These are phyloP conservation scores for Omphalea diandra DNA, from an alignment of 441 rosid species.

Conservation along the genomic window DNA sequence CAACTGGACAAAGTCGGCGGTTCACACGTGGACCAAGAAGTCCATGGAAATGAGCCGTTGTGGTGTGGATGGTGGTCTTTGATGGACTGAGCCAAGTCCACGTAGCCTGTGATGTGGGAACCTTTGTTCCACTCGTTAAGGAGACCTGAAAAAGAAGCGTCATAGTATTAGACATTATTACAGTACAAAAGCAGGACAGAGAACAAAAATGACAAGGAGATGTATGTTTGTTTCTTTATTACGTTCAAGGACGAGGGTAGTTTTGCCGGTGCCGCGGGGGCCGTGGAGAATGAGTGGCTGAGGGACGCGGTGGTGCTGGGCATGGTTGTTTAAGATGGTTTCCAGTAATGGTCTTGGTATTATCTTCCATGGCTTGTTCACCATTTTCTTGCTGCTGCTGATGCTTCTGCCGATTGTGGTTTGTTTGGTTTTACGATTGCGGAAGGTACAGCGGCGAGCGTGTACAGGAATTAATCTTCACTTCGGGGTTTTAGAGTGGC, in stretches of 20 bases:
- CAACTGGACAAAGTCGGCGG: conserved; percentile 57
- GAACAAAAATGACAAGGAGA: neutral
- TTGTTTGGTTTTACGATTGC: too few species aligned
- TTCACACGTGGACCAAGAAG: conserved; percentile 76
- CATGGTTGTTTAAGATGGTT: conserved; percentile 85
- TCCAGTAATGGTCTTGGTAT: conserved; percentile 83
- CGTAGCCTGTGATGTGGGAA: conserved; percentile 81
- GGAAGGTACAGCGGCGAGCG: too few species aligned
- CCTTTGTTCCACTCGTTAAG: conserved; percentile 83
- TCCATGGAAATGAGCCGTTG: conserved; percentile 75
- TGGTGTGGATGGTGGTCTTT: conserved; percentile 75
- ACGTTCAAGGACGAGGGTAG: conserved; percentile 88
- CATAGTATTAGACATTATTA: neutral
- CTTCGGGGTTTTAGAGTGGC: too few species aligned
- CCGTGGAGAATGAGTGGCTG: conserved; percentile 96
- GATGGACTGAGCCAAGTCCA: conserved; percentile 78
- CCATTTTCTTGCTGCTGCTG: conserved; percentile 39
- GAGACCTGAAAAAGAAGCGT: conserved; percentile 49
- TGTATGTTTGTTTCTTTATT: too few species aligned
- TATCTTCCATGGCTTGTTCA: conserved; percentile 82
- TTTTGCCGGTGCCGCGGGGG: conserved; percentile 98
- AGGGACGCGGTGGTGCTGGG: conserved; percentile 91
- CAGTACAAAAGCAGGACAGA: neutral
- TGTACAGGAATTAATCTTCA: too few species aligned
- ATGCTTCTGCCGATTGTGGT: too few species aligned